A percentile compares a stretch with the other conserved stretches of the same genome.
phyloP scores from a whole-genome alignment of 306 rosid genomes.

The Abrus precatorius region DNA sequence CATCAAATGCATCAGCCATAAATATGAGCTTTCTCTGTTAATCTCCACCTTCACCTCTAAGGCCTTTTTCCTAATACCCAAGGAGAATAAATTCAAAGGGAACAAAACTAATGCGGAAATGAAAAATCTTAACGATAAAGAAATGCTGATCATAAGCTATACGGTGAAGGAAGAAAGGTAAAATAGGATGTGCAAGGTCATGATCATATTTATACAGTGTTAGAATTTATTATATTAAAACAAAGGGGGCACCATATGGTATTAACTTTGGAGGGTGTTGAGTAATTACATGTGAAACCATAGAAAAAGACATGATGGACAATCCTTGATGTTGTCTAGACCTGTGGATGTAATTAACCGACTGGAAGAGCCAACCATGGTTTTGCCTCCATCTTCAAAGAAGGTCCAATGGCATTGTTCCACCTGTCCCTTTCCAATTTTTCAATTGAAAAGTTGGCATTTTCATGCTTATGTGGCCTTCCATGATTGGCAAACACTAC shows the following conservation, averaged over 20 bases:
- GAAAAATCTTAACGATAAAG: not conserved
- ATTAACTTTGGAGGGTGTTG: slow-evolving; percentile 50
- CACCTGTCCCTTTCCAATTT: slow-evolving; percentile 29
- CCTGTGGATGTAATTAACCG: slow-evolving; percentile 34
- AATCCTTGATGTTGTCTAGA: slow-evolving; percentile 41
- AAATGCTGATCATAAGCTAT: slow-evolving; percentile 20
- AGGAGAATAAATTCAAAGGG: not conserved
- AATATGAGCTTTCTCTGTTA: not conserved
- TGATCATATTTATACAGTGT: slow-evolving; percentile 42
- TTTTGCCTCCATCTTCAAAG: slow-evolving; percentile 36
- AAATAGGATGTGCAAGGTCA: slow-evolving; percentile 39
- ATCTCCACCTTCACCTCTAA: slow-evolving; percentile 3
- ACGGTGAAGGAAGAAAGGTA: slow-evolving; percentile 10
- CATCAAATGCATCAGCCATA: slow-evolving; percentile 56
- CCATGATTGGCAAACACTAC: slow-evolving; percentile 42
- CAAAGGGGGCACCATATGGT: slow-evolving; percentile 10
- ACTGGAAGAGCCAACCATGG: slow-evolving; percentile 37
- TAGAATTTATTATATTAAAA: slow-evolving; percentile 23
- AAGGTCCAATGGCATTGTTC: slow-evolving; percentile 50
- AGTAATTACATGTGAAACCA: slow-evolving; percentile 59
- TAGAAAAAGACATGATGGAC: slow-evolving; percentile 58
- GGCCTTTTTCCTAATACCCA: not conserved
- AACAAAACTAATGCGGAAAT: not conserved
- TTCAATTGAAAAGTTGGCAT: not conserved
- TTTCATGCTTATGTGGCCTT: slow-evolving; percentile 44